These are phyloP conservation scores for Tolypocladium ophioglossoides DNA, from an alignment of 2,329 filamentous ascomycete species.

Conservation along the genomic window DNA sequence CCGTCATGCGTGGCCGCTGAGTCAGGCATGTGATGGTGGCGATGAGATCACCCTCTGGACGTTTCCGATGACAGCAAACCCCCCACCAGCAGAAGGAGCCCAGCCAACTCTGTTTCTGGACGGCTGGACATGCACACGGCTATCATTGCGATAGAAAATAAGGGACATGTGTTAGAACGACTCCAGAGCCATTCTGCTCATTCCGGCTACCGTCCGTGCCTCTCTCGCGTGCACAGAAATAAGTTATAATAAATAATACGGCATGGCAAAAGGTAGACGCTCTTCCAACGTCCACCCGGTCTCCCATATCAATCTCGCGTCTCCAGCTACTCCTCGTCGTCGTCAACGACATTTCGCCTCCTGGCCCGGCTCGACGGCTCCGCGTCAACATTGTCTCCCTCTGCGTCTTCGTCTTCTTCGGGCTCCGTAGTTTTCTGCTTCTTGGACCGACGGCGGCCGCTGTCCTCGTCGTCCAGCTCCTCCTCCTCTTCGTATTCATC, in stretches of 20 bases:
- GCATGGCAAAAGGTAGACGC: background rate
- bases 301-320: background rate
- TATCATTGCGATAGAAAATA: too few relatives aligned
- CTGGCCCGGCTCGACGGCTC: conserved; percentile 34
- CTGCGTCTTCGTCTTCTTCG: conserved; percentile 39
- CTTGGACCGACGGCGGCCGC: conserved; percentile 35
- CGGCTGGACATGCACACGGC: too few relatives aligned
- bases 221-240: too few relatives aligned
- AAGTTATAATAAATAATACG: too few relatives aligned
- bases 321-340: conserved; percentile 42
- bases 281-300: background rate
- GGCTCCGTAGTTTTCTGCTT: conserved; percentile 39
- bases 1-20: background rate
- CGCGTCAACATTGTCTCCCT: conserved; percentile 38
- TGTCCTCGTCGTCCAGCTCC: conserved; percentile 40
- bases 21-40: conserved; percentile 17
- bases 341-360: conserved; percentile 46
- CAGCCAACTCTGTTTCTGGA: too few relatives aligned
- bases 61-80: background rate
- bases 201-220: too few relatives aligned
- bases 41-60: conserved; percentile 15
- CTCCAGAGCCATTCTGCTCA: too few relatives aligned
- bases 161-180: too few relatives aligned
- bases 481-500: conserved; percentile 57
- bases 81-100: background rate